Percentiles rank a stretch among this genome's conserved stretches.
These are phyloP conservation scores for Primulina huaijiensis DNA, from an alignment of 257 asterid genomes.

Conservation along the genomic window DNA sequence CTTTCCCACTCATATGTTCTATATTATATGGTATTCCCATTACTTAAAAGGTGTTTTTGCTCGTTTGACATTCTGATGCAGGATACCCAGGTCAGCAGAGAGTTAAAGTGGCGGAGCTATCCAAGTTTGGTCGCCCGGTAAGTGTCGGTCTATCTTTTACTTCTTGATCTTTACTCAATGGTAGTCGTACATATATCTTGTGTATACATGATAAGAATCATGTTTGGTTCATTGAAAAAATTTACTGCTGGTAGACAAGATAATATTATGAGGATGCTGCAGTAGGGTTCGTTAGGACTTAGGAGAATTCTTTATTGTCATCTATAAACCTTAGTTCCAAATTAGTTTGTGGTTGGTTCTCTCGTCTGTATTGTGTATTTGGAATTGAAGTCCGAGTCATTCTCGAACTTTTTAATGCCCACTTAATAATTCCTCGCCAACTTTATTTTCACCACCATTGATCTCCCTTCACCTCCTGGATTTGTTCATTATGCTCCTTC, in stretches of 20 bases:
- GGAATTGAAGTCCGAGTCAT: background rate
- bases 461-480: background rate
- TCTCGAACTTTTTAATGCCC: background rate
- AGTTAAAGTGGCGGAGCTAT: slow-evolving; percentile 72
- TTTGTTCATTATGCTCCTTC: background rate
- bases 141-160: slow-evolving; percentile 29
- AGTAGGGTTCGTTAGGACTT: background rate
- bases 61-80: slow-evolving; percentile 18
- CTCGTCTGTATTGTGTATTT: background rate
- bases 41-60: background rate
- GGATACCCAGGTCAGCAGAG: slow-evolving; percentile 84
- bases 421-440: background rate
- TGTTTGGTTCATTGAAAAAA: background rate
- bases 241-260: background rate
- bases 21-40: slow-evolving; percentile 14
- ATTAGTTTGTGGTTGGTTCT: background rate
- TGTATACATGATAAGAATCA: no score
- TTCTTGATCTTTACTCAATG: background rate
- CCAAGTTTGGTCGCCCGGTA: slow-evolving; percentile 93
- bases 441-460: background rate
- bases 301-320: background rate
- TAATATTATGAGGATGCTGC: no score
- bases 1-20: no score
- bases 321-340: background rate
- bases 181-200: background rate